Conservation (phyloP, 169 alveolate species). For the Cytauxzoon felis region DNA sequence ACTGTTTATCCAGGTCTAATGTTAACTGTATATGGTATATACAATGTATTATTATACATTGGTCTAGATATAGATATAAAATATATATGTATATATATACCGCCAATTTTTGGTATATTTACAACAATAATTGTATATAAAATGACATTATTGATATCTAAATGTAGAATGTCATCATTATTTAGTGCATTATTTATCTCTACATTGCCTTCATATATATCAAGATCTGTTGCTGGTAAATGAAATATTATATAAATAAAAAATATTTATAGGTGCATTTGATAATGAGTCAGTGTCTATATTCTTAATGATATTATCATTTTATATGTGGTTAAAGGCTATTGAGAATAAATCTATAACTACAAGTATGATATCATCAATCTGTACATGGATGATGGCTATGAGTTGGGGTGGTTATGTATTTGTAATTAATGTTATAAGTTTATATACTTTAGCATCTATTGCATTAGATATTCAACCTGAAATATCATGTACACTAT, state of each 20-base stretch:
- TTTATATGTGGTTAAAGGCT: conserved; percentile 90
- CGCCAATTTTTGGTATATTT: conserved; percentile 92
- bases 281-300: conserved; percentile 98
- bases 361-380: conserved; percentile 69
- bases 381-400: conserved; percentile 87
- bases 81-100: conserved; percentile 93
- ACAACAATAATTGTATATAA: conserved; percentile 91
- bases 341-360: conserved; percentile 87
- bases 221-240: conserved; percentile 84
- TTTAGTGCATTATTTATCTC: conserved; percentile 93
- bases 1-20: conserved; percentile 97
- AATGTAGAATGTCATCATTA: conserved; percentile 87
- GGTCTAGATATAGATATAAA: conserved; percentile 88
- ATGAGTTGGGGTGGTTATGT: conserved; percentile 99
- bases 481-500: conserved; percentile 83
- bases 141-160: conserved; percentile 79
- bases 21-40: conserved; percentile 88
- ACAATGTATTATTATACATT: conserved; percentile 62
- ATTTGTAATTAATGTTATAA: conserved; percentile 92
- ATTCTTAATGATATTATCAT: conserved; percentile 90
- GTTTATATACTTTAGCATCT: conserved; percentile 88
- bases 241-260: background rate
- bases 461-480: conserved; percentile 85
- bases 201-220: conserved; percentile 93
- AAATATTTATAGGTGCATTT: conserved; percentile 90